Evolutionary conservation across 208 protist genomes (phyloP), one percentile per base, ranked within the genome.

Genomic region (Leishmania major): DNA sequence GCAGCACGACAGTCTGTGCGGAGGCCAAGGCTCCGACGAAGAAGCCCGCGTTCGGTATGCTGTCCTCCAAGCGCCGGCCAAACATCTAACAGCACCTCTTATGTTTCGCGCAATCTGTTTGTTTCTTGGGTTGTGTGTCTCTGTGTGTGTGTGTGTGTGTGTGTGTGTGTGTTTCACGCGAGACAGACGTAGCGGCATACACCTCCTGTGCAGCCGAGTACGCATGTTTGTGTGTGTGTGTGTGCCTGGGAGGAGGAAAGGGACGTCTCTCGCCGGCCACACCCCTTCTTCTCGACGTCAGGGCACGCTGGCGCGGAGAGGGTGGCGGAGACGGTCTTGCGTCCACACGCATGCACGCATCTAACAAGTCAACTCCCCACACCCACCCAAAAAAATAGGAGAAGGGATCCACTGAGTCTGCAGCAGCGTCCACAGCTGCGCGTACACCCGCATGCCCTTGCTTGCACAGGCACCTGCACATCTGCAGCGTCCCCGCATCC

Each of bases 51-150:
- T 82, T 86, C 66, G 72, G 72, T 5, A 71, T 76, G 77, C 47
- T 79, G 8, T 69, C 55, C 10, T 70, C 82, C 17, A 86, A 79
- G 74, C 85, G 85, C 22, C 85, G 85, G 17, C 79, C 80, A 19
- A 88, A 88, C 64, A 82, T 88, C 31, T 88, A 51, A 80, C 17
- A 37, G n/a, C 31, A 10, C 3, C 64, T 70, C 31, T 19, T 70
- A 7, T 70, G 15, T 6, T 43, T 43, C 3, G 10, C 1, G 31
- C 4, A 15, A 43, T 49, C 3, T 25, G 37, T 37, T 55, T 74
- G 45, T 17, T 11, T n/a, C n/a, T 22, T 7, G 19, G 43, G 37
- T 13, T 28, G 25, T 47, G 28, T 28, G 5, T 28, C 22, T 6
- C 45, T n/a, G 66, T 45, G 66, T 10, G 40, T 43, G 2, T 43